Evolutionary conservation across 2,329 filamentous ascomycete genomes (phyloP).

Genomic region (Penicillium hesseltinei): DNA sequence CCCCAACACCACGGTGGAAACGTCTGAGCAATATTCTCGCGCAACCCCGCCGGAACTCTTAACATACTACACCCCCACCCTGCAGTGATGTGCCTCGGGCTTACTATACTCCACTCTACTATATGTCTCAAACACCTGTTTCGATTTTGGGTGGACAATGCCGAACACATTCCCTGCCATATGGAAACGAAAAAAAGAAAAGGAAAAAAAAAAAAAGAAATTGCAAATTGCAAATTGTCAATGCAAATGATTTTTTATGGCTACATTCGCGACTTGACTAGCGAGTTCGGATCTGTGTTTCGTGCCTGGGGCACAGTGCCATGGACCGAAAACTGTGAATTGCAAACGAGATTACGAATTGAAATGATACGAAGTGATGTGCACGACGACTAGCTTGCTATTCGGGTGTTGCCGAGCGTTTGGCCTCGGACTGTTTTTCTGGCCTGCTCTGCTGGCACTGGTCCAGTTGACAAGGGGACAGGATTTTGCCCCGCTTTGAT

Average conservation of each 20-base stretch:
- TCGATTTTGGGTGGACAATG: background rate
- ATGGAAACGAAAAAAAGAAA: background rate
- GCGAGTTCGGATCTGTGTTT: background rate
- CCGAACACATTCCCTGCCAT: background rate
- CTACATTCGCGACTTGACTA: background rate
- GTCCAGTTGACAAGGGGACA: conserved; percentile 1
- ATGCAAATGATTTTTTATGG: background rate
- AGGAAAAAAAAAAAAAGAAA: background rate
- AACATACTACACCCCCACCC: background rate
- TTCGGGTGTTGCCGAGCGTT: background rate
- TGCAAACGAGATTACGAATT: conserved; percentile 8
- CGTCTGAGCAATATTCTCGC: conserved; percentile 35
- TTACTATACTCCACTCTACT: background rate
- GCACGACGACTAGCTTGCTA: background rate
- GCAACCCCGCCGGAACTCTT: conserved; percentile 28
- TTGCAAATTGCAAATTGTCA: background rate
- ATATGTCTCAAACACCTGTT: background rate
- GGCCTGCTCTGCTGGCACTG: background rate
- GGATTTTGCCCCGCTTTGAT: background rate
- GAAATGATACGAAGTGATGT: conserved; percentile 4
- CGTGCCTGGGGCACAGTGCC: background rate
- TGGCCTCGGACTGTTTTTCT: background rate
- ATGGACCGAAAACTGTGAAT: background rate
- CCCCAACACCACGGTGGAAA: conserved; percentile 34
- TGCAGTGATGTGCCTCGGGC: background rate